A percentile compares a stretch with the other conserved stretches of the same genome.
Evolutionary conservation across 1,139 yeast genomes (phyloP).

Genomic region (Diutina ranongensis): DNA sequence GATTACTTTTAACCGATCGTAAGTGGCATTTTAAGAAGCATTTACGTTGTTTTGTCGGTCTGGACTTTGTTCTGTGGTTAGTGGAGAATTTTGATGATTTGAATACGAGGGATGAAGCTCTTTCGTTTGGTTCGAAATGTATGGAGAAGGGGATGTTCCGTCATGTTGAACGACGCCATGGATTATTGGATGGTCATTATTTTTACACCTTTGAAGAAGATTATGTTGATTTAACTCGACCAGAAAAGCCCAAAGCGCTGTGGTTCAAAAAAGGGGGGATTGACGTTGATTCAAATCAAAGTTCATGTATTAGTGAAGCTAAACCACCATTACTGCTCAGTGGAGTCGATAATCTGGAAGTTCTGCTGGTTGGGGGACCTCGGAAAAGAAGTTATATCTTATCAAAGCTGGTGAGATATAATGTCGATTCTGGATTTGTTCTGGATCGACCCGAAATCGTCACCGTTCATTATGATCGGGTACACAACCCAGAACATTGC

Average conservation of each 20-base stretch:
- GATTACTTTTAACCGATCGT: constrained; percentile 57
- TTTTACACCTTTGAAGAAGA: constrained; percentile 66
- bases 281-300: neutral
- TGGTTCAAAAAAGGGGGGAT: neutral
- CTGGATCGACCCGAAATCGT: constrained; percentile 73
- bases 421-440: constrained; percentile 62
- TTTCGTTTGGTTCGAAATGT: constrained; percentile 61
- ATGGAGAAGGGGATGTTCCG: constrained; percentile 62
- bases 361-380: neutral
- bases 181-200: constrained; percentile 85
- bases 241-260: neutral
- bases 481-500: constrained; percentile 92
- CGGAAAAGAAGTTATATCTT: neutral
- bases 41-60: constrained; percentile 71
- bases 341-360: neutral
- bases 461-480: constrained; percentile 80
- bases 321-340: neutral
- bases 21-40: constrained; percentile 87
- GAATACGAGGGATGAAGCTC: constrained; percentile 72
- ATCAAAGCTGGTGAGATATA: constrained; percentile 21
- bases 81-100: constrained; percentile 70
- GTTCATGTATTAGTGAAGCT: neutral
- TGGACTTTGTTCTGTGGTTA: constrained; percentile 79
- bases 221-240: constrained; percentile 26
- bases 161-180: constrained; percentile 77